Base-by-base conservation (phyloP, 2,329 filamentous ascomycete genomes). In the Nemania sp. region DNA sequence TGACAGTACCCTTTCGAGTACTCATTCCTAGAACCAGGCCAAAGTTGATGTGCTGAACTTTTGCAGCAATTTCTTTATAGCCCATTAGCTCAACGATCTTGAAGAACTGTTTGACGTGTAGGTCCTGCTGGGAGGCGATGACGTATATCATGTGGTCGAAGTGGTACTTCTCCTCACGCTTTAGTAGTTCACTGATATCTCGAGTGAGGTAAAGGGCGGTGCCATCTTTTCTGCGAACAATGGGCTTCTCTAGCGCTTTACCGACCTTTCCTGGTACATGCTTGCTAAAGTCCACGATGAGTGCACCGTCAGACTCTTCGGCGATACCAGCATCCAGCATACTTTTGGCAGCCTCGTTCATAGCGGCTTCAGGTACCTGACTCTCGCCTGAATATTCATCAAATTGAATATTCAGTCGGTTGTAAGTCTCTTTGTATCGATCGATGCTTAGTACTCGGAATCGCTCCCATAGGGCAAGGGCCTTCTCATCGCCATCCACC, bases 141-240 rank as follows among this genome's bases (percentile, higher is more conserved):
- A 94, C 91, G 75, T 93, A 94, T 69, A 93, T 90, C 90, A 94
- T 92, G 77, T 92, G 88, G 80, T 94, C 91, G 73, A 92, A 93
- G 11, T 88, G 78, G 80, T 84, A 84, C 70, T 85, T 85, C 54
- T 86, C 82, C 51, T 84, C 81, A 64, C 92, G 88, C 75, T 89
- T 87, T 61, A 93, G 80, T 29, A 93, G 86, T 75, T 93, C 91
- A 73, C 89, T 91, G 70, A 94, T 91, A 78, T 95, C 92, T 72
- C 92, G 88, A 58, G 92, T 93, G 54, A 94, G 85, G 77, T 95
- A 94, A 38, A 93, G 86, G 47, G 90, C 91, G 13, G 91, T 93
- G 63, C 92, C 92, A 71, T 92, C 90, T 72, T 87, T 88, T 82
- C 93, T 92, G 72, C 90, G 87, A 66, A 94, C 86, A 62, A 94